phyloP scores from a whole-genome alignment of 1,284 basidiomycete genomes.

The Somion occarium region DNA sequence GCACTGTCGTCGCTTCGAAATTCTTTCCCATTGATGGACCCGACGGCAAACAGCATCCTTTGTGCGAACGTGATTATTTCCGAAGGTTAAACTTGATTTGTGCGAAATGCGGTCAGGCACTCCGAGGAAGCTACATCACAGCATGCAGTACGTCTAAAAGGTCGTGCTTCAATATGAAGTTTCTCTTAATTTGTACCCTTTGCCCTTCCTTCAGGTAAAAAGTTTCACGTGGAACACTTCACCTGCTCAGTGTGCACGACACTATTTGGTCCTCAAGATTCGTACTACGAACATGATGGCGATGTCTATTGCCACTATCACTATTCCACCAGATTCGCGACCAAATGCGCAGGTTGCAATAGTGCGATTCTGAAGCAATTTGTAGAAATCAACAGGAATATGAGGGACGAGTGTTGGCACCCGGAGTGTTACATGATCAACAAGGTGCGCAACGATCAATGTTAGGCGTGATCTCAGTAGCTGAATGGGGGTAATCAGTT shows the following conservation, averaged over 20 bases:
- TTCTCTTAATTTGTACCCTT: constrained; percentile 12
- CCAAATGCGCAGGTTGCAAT: constrained; percentile 96
- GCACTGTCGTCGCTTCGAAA: constrained; percentile 94
- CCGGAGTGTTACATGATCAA: constrained; percentile 99
- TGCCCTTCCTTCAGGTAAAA: constrained; percentile 67
- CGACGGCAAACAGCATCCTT: constrained; percentile 81
- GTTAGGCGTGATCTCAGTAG: constrained; percentile 9
- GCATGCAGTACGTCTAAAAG: constrained; percentile 83
- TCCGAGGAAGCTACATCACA: constrained; percentile 98
- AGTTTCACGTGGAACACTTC: constrained; percentile 99
- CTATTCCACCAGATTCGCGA: constrained; percentile 97
- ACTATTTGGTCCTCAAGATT: constrained; percentile 96
- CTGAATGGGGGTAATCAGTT: constrained; percentile 51
- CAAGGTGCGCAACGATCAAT: constrained; percentile 53
- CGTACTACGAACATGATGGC: constrained; percentile 97
- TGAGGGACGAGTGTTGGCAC: constrained; percentile 99
- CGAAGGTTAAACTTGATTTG: constrained; percentile 94
- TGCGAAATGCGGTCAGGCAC: constrained; percentile 89
- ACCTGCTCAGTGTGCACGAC: constrained; percentile 96
- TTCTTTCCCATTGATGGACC: constrained; percentile 96
- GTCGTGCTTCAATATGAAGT: background rate
- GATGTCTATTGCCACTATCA: constrained; percentile 98
- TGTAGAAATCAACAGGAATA: constrained; percentile 98
- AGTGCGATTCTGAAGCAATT: constrained; percentile 99
- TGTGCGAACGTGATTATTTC: constrained; percentile 99